Evolutionary conservation across 1,284 basidiomycete genomes (phyloP), one percentile per base, ranked within the genome.

Genomic region (Moesziomyces parantarcticus): DNA sequence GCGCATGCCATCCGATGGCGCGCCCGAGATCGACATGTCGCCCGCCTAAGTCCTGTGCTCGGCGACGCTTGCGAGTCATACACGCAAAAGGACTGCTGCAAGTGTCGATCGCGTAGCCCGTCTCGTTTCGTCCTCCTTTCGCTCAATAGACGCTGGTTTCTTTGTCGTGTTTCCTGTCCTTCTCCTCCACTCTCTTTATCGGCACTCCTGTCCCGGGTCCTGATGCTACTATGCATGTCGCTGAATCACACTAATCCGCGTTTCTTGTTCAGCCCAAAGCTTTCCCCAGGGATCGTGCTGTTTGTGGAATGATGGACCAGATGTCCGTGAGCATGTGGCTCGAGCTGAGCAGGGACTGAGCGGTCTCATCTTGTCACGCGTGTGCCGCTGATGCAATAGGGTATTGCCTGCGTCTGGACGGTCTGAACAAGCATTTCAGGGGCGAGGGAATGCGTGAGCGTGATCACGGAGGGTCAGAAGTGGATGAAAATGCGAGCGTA

Each of bases 21-120:
- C 58, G 14, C 65, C 70, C 1, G 70, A 73, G 21, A 58, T 68
- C 14, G 65, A 68, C 32, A 73, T 73, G 70, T 57, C 60, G 7
- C 51, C 70, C 47, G 64, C 57, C 18, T 68, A 39, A 58, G 26
- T 10, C 21, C 11, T 39, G 21, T 39, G 3, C 16, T 39, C 36
- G 36, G 16, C 16, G 4, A 39, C 36, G 36, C 36, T 39, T 7
- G 36, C 36, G 18, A 6, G 36, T 39, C 36, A 39, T 39, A 18
- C 36, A 39, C 36, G 36, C 16, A 18, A 32, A 13, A 18, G 16
- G 16, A 16, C 1, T 5, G 16, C 36, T 18, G 36, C 36, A 18
- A 18, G 16, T 8, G 1, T 39, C 36, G 6, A 16, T 39, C 6
- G 3, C 36, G 36, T 39, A 1, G 16, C 36, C 2, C 7, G 14